Evolutionary conservation across 331 rosid species (phyloP).

Genomic region (Acacia concinna): DNA sequence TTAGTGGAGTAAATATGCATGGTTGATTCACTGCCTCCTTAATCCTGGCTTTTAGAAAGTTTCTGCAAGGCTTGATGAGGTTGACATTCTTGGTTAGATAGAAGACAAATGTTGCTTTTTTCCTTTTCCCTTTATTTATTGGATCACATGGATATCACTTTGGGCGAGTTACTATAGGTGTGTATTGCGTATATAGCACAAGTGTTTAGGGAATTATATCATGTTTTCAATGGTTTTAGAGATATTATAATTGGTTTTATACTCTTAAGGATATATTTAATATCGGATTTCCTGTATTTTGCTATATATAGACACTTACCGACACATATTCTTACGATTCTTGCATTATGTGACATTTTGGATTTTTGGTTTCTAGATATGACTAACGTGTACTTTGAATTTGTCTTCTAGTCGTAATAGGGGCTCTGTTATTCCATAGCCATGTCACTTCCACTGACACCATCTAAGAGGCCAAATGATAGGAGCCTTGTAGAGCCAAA

Average conservation of each 20-base stretch:
- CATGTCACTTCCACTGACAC: slow-evolving; percentile 61
- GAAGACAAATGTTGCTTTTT: not conserved
- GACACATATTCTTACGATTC: not conserved
- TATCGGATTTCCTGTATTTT: not conserved
- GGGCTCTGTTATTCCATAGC: slow-evolving; percentile 29
- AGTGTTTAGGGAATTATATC: not conserved
- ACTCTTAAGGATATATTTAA: not conserved
- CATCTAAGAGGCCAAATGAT: slow-evolving; percentile 74
- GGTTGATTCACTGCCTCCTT: not conserved
- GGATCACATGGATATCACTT: not conserved
- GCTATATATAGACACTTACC: not conserved
- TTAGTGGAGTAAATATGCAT: not conserved
- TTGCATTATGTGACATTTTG: not conserved
- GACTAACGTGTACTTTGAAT: not conserved
- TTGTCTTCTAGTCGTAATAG: slow-evolving; percentile 2
- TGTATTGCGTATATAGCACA: not conserved
- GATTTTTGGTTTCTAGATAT: not conserved
- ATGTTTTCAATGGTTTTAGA: not conserved
- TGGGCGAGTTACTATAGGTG: not conserved
- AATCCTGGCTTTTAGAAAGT: not conserved
- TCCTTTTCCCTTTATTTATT: not conserved
- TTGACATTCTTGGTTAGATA: not conserved
- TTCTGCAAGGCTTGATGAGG: not conserved
- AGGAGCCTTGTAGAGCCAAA: slow-evolving; percentile 37
- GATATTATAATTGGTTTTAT: not conserved